phyloP scores from a whole-genome alignment of 2,329 filamentous ascomycete genomes.

The Aureobasidium vineae region DNA sequence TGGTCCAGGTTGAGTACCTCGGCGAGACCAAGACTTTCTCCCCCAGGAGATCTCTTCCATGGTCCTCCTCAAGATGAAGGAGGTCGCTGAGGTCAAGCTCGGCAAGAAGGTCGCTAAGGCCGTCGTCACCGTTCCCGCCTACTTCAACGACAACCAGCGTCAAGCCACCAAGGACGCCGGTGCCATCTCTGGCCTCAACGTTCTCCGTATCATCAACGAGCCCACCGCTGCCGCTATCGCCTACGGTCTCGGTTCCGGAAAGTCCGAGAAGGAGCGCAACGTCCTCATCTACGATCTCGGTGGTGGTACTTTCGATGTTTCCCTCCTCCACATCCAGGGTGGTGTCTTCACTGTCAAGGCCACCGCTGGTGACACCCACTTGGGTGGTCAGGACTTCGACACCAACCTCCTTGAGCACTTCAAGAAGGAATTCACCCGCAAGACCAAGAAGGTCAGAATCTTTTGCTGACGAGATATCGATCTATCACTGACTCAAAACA shows the following conservation, averaged over 20 bases:
- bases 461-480: neutral
- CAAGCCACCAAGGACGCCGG: constrained; percentile 99
- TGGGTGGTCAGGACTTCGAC: constrained; percentile 96
- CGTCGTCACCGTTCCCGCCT: constrained; percentile 97
- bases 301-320: constrained; percentile 99
- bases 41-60: constrained; percentile 98
- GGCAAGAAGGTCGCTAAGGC: constrained; percentile 99
- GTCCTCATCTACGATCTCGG: constrained; percentile 99
- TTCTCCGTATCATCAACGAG: constrained; percentile 99
- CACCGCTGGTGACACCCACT: constrained; percentile 94
- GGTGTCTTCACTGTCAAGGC: constrained; percentile 99
- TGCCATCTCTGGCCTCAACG: constrained; percentile 94
- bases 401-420: constrained; percentile 94
- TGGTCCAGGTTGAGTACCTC: constrained; percentile 94
- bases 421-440: constrained; percentile 87
- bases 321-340: constrained; percentile 96
- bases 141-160: constrained; percentile 99
- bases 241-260: constrained; percentile 93
- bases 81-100: constrained; percentile 96
- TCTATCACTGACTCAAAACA: neutral
- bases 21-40: constrained; percentile 95
- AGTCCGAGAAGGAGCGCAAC: constrained; percentile 91
- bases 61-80: constrained; percentile 99
- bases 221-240: constrained; percentile 97
- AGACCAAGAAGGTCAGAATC: constrained; percentile 61